Conservation (phyloP, 495 filamentous ascomycete genomes). For the Penicillium angulare region DNA sequence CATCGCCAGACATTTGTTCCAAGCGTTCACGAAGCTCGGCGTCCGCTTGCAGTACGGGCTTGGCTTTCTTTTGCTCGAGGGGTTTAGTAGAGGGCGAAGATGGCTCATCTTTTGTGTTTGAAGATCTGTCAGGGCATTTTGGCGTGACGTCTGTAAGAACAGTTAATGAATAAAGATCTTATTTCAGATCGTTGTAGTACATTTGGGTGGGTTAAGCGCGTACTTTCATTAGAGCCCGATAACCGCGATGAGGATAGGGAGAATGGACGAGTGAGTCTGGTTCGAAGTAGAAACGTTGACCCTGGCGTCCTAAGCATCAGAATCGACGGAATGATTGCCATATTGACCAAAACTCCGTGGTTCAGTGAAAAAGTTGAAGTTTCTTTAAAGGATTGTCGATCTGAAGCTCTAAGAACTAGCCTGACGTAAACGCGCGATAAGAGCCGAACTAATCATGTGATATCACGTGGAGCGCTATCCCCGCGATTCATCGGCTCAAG, state of each 20-base stretch:
- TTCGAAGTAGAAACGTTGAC: neutral
- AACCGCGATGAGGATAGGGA: neutral
- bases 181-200: too few species aligned
- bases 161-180: too few species aligned
- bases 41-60: slow-evolving; percentile 62
- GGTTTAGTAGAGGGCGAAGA: neutral
- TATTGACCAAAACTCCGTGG: too few species aligned
- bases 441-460: slow-evolving; percentile 9
- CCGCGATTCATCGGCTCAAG: slow-evolving; percentile 8
- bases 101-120: too few species aligned
- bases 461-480: slow-evolving; percentile 12
- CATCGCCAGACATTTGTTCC: slow-evolving; percentile 68
- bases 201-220: neutral
- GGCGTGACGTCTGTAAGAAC: too few species aligned
- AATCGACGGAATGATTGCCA: too few species aligned
- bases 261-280: neutral
- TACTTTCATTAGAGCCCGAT: neutral
- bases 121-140: too few species aligned
- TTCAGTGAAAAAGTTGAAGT: too few species aligned
- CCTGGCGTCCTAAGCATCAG: too few species aligned
- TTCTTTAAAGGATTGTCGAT: neutral
- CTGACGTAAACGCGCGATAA: slow-evolving; percentile 18
- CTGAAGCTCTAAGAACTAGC: neutral
- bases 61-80: slow-evolving; percentile 20
- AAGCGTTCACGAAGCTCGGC: slow-evolving; percentile 66